Conservation (phyloP, 148 eudicot species). For the Salicornia ramosissima region DNA sequence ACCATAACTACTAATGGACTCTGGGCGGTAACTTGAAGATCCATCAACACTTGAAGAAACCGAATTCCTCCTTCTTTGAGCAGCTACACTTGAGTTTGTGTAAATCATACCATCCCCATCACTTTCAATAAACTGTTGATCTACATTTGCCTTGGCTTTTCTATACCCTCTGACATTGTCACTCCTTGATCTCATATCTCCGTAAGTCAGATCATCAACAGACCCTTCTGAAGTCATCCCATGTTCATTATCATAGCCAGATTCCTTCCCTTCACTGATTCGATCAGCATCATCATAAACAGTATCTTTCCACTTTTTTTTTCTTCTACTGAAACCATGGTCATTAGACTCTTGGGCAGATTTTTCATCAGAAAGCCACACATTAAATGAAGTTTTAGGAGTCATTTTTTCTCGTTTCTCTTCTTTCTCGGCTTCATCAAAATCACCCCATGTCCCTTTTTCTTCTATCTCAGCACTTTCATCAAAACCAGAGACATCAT, state of each 20-base stretch:
- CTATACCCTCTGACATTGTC: constrained; percentile 26
- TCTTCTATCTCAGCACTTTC: constrained; percentile 10
- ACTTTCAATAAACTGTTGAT: constrained; percentile 24
- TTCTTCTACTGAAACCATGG: constrained; percentile 1
- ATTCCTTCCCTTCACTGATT: constrained; percentile 23
- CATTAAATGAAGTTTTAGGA: constrained; percentile 25
- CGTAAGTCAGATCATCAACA: constrained; percentile 16
- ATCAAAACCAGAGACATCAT: constrained; percentile 4
- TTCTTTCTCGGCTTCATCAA: constrained; percentile 15
- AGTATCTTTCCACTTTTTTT: constrained; percentile 27
- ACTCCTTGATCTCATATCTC: constrained; percentile 32
- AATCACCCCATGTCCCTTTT: background rate
- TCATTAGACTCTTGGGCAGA: constrained; percentile 16
- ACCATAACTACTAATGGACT: constrained; percentile 32
- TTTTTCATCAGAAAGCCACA: constrained; percentile 21
- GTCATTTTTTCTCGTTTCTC: constrained; percentile 9
- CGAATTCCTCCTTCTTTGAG: constrained; percentile 26
- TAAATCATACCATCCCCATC: constrained; percentile 17
- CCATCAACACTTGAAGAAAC: constrained; percentile 43
- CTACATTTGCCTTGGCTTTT: constrained; percentile 32
- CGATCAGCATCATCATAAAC: constrained; percentile 27
- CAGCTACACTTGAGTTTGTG: constrained; percentile 12
- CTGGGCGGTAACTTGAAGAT: constrained; percentile 35
- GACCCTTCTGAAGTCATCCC: constrained; percentile 23
- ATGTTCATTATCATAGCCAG: constrained; percentile 24